These are phyloP conservation scores for Luffa acutangula DNA, from an alignment of 306 rosid species.

Conservation along the genomic window DNA sequence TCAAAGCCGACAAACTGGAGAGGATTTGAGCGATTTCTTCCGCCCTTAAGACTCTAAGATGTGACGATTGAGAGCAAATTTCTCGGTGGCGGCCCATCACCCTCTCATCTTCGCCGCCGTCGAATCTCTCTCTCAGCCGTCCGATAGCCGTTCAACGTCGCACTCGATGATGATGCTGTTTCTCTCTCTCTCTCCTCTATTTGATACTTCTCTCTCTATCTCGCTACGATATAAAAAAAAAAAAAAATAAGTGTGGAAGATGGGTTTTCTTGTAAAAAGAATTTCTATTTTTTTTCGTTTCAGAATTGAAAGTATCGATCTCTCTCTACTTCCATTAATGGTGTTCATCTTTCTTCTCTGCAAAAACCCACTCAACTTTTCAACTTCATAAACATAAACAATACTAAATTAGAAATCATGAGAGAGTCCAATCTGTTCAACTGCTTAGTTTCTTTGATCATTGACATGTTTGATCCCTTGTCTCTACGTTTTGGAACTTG, in stretches of 20 bases:
- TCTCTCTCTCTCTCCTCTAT: not conserved
- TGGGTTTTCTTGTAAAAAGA: constrained; percentile 4
- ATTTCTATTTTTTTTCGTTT: not conserved
- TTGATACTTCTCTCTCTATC: not conserved
- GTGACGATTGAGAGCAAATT: not conserved
- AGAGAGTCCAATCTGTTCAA: not conserved
- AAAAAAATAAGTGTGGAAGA: not conserved
- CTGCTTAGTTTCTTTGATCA: not conserved
- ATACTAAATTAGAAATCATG: not conserved
- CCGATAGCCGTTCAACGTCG: not conserved
- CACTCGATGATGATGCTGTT: not conserved
- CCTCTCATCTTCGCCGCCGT: not conserved
- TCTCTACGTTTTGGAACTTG: not conserved
- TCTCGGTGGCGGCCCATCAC: not conserved
- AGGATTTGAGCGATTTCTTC: constrained; percentile 37
- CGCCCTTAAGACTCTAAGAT: not conserved
- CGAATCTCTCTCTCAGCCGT: not conserved
- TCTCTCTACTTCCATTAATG: not conserved
- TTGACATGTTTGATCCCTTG: not conserved
- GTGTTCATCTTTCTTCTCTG: not conserved
- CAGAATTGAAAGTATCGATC: not conserved
- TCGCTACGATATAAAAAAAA: not conserved
- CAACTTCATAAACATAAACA: not conserved
- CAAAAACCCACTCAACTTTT: not conserved
- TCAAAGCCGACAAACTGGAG: constrained; percentile 60